A percentile compares a stretch with the other conserved stretches of the same genome.
phyloP scores from a whole-genome alignment of 2,329 filamentous ascomycete genomes.

The Alternaria dauci region DNA sequence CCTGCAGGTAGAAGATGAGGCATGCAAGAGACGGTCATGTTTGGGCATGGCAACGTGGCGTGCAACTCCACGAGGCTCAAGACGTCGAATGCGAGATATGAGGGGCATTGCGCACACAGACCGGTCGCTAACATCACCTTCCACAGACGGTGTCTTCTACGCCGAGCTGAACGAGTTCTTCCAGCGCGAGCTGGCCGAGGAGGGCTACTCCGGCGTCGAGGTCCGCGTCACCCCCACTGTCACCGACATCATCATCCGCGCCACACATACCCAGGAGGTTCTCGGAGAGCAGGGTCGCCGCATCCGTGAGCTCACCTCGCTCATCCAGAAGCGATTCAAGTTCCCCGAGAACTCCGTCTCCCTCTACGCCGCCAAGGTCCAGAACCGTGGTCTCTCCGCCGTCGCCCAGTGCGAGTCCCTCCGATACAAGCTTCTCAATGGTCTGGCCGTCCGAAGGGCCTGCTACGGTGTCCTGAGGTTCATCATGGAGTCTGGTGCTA shows the following conservation, averaged over 20 bases:
- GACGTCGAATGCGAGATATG: conserved; percentile 7
- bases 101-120: conserved; percentile 27
- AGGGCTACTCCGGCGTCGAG: conserved; percentile 99
- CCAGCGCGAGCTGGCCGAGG: conserved; percentile 99
- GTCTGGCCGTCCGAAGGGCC: conserved; percentile 95
- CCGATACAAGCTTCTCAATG: conserved; percentile 99
- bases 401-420: conserved; percentile 99
- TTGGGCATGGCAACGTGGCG: not conserved
- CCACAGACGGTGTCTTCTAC: conserved; percentile 96
- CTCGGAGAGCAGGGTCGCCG: conserved; percentile 99
- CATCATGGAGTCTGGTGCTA: conserved; percentile 99
- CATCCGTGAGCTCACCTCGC: conserved; percentile 99
- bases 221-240: conserved; percentile 99
- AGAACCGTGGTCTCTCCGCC: conserved; percentile 99
- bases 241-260: conserved; percentile 99
- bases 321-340: conserved; percentile 99
- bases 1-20: conserved; percentile 16
- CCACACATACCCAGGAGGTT: conserved; percentile 99
- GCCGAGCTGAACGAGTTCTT: conserved; percentile 99
- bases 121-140: conserved; percentile 34
- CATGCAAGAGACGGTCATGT: conserved; percentile 2
- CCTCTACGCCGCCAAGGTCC: conserved; percentile 99
- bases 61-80: not conserved
- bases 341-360: conserved; percentile 99
- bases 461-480: conserved; percentile 99